These are phyloP conservation scores for Lasiosphaeris hirsuta DNA, from an alignment of 495 filamentous ascomycete species.

Conservation along the genomic window DNA sequence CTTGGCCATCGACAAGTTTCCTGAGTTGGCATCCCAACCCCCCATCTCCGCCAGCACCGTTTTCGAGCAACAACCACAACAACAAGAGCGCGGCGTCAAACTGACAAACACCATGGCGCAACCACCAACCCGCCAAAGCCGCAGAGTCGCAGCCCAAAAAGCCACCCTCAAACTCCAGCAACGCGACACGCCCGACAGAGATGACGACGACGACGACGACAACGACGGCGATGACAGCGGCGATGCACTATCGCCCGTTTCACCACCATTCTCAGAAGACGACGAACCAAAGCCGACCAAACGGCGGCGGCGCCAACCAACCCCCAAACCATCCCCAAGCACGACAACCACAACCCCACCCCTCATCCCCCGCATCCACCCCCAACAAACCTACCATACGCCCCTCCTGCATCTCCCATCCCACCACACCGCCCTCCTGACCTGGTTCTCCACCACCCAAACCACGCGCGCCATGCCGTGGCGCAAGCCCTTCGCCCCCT, in stretches of 20 bases:
- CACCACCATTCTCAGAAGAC: neutral
- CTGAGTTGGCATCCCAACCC: too few species aligned
- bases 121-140: too few species aligned
- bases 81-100: too few species aligned
- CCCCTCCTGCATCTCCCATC: constrained; percentile 35
- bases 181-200: neutral
- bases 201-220: neutral
- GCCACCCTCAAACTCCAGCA: too few species aligned
- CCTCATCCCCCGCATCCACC: constrained; percentile 18
- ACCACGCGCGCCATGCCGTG: constrained; percentile 43
- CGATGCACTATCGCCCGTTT: neutral
- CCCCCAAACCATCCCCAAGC: neutral
- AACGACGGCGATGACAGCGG: neutral
- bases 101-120: neutral
- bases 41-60: too few species aligned
- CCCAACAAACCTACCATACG: constrained; percentile 32
- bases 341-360: neutral
- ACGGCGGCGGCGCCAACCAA: neutral
- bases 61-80: neutral
- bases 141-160: too few species aligned
- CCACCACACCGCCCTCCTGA: constrained; percentile 28
- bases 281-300: neutral
- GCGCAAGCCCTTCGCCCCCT: constrained; percentile 42
- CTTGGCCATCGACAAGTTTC: neutral
- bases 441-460: constrained; percentile 39